Evolutionary conservation across 2,329 filamentous ascomycete genomes (phyloP).

Genomic region (Dactylellina cionopaga): DNA sequence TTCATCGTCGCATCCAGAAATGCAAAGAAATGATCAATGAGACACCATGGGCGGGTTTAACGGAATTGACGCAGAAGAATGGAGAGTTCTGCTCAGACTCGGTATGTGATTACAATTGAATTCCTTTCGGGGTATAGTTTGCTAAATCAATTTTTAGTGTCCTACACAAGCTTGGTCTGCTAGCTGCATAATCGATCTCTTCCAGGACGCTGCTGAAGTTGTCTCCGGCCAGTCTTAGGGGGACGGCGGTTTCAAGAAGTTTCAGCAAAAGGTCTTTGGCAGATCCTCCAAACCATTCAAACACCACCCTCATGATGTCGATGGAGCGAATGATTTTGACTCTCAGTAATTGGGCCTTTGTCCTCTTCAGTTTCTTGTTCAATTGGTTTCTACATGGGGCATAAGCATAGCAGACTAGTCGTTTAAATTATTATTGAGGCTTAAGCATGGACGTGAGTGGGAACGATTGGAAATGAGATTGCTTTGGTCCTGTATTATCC

Average conservation of each 20-base stretch:
- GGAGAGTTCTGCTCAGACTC: constrained; percentile 87
- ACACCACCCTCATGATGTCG: constrained; percentile 16
- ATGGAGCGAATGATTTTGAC: constrained; percentile 14
- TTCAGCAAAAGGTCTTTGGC: constrained; percentile 24
- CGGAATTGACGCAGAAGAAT: constrained; percentile 91
- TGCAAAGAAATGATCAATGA: constrained; percentile 86
- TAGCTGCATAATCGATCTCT: constrained; percentile 91
- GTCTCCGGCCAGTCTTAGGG: constrained; percentile 26
- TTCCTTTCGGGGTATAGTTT: constrained; percentile 51
- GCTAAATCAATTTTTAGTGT: constrained; percentile 68
- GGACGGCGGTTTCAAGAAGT: constrained; percentile 23
- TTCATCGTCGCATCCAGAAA: constrained; percentile 80
- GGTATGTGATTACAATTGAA: constrained; percentile 67
- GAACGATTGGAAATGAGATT: constrained; percentile 1
- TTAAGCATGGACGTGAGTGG: no score
- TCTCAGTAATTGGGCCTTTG: not conserved
- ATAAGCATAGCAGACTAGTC: not conserved
- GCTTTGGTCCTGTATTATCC: constrained; percentile 10
- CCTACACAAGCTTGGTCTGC: constrained; percentile 98
- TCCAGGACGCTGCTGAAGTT: constrained; percentile 79
- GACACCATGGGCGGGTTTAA: constrained; percentile 87
- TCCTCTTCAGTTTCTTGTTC: constrained; percentile 1
- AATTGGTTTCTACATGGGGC: not conserved
- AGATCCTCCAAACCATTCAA: constrained; percentile 24
- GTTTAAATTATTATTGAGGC: no score